phyloP scores from a whole-genome alignment of 2,329 filamentous ascomycete species.

The Fusarium aywerte region DNA sequence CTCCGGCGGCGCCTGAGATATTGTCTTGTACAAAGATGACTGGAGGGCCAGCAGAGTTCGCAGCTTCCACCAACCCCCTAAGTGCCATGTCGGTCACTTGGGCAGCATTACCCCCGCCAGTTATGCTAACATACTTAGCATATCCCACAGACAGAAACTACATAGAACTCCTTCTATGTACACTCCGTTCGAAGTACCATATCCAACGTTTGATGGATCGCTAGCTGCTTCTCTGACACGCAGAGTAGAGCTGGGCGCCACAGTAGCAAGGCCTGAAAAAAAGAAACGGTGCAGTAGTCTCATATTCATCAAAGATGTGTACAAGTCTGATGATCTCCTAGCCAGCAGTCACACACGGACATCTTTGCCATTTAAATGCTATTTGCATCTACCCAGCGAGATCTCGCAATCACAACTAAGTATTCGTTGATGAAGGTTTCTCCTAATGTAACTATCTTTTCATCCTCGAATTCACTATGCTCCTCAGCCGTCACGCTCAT shows the following conservation, averaged over 20 bases:
- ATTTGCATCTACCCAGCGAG: rapidly evolving
- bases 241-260: slow-evolving; percentile 12
- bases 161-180: neutral
- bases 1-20: slow-evolving; percentile 42
- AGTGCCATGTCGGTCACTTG: slow-evolving; percentile 35
- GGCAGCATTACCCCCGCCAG: slow-evolving; percentile 25
- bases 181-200: slow-evolving; percentile 42
- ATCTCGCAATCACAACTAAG: rapidly evolving
- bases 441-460: neutral
- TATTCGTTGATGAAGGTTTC: neutral
- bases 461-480: no score
- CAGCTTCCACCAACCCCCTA: slow-evolving; percentile 29
- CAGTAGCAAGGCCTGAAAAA: slow-evolving; percentile 6
- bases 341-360: neutral
- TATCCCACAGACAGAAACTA: rapidly evolving
- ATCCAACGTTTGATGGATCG: slow-evolving; percentile 30
- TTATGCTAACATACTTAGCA: slow-evolving; percentile 14
- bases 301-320: neutral
- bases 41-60: slow-evolving; percentile 13
- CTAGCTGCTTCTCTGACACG: slow-evolving; percentile 21
- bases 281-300: neutral
- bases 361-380: neutral
- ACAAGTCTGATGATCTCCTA: rapidly evolving
- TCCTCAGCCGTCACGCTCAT: no score
- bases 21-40: slow-evolving; percentile 38